Evolutionary conservation across 352 stramenopile species (phyloP).

Genomic region (Thraustochytrium sp.): DNA sequence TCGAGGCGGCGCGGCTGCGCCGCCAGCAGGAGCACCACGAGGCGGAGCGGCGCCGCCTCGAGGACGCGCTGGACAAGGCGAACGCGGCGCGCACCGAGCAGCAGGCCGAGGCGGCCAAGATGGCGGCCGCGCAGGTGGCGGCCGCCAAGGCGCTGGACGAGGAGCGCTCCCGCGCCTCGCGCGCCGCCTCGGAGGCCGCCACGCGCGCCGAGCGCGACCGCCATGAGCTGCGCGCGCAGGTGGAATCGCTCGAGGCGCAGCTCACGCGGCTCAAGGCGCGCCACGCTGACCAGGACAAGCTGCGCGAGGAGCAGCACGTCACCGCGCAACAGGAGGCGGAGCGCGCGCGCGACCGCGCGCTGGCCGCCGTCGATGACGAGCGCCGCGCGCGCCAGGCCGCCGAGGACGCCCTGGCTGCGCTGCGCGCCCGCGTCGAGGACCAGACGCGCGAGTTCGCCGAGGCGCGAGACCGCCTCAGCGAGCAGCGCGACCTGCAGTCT

Average conservation of each 20-base stretch:
- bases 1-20: not conserved
- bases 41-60: not conserved
- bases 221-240: not conserved
- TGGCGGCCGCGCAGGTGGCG: not conserved
- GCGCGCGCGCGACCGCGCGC: not conserved
- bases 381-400: not conserved
- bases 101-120: not conserved
- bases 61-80: not conserved
- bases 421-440: not conserved
- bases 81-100: not conserved
- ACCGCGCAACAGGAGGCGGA: not conserved
- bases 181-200: not conserved
- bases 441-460: slow-evolving; percentile 24
- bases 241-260: not conserved
- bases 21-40: not conserved
- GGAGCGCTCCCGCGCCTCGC: not conserved
- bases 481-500: not conserved
- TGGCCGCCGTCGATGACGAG: not conserved
- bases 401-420: not conserved
- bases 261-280: not conserved
- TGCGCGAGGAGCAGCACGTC: not conserved
- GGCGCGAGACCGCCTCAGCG: not conserved
- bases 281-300: not conserved
- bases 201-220: slow-evolving; percentile 6
- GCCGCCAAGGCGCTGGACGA: slow-evolving; percentile 4